phyloP scores from a whole-genome alignment of 2,329 filamentous ascomycete genomes.

The Talaromyces sp. region DNA sequence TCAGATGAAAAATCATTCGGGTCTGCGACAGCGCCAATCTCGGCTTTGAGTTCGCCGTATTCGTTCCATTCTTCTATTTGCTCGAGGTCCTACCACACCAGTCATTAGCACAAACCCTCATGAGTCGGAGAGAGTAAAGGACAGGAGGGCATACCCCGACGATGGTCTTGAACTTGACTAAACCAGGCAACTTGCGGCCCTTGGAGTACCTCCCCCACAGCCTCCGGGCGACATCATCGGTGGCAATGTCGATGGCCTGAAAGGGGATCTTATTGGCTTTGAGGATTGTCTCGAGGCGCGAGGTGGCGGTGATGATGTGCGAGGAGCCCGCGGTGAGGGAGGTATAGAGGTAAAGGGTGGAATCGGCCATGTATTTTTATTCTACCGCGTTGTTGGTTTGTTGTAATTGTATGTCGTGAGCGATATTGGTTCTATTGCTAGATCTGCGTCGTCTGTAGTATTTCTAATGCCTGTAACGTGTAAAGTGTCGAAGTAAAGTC shows the following conservation, averaged over 20 bases:
- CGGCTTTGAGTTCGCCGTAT: conserved; percentile 88
- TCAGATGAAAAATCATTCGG: conserved; percentile 30
- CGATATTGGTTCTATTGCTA: not conserved
- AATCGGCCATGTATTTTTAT: conserved; percentile 30
- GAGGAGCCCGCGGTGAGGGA: conserved; percentile 93
- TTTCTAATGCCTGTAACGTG: not conserved
- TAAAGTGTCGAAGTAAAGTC: not conserved
- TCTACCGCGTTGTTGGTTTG: not conserved
- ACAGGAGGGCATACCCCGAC: conserved; percentile 65
- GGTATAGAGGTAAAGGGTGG: conserved; percentile 87
- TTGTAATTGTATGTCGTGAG: not conserved
- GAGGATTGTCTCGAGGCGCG: conserved; percentile 91
- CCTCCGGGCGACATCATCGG: conserved; percentile 81
- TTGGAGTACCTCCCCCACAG: conserved; percentile 81
- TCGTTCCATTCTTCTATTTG: conserved; percentile 99
- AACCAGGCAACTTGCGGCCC: conserved; percentile 81
- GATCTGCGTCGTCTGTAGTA: not conserved
- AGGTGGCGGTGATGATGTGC: conserved; percentile 93
- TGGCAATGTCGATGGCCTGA: conserved; percentile 85
- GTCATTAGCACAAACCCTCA: not conserved
- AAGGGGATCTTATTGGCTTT: conserved; percentile 93
- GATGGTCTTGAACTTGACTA: conserved; percentile 83
- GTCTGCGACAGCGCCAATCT: conserved; percentile 55
- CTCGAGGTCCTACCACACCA: conserved; percentile 67
- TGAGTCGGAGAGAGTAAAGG: not conserved